Evolutionary conservation across 441 rosid species (phyloP).

Genomic region (Pelargonium myrrhifolium): DNA sequence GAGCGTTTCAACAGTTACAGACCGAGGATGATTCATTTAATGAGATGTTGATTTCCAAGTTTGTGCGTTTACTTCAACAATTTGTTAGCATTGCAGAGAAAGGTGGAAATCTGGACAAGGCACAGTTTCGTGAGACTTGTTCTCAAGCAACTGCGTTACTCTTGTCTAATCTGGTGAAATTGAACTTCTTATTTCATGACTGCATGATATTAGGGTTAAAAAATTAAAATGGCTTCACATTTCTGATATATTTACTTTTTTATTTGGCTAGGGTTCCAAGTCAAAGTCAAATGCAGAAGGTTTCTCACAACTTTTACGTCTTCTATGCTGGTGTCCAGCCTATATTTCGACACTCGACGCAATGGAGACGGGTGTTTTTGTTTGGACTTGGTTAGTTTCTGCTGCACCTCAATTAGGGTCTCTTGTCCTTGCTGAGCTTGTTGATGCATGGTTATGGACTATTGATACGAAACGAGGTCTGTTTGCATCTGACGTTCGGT

Average conservation of each 20-base stretch:
- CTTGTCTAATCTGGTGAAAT: constrained; percentile 80
- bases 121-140: constrained; percentile 81
- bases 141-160: constrained; percentile 94
- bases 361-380: constrained; percentile 95
- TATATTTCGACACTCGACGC: constrained; percentile 89
- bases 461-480: constrained; percentile 94
- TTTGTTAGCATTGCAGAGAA: constrained; percentile 81
- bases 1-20: constrained; percentile 70
- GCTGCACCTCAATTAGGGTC: constrained; percentile 92
- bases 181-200: constrained; percentile 7
- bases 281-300: constrained; percentile 78
- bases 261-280: constrained; percentile 49
- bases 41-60: constrained; percentile 72
- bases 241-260: constrained; percentile 1
- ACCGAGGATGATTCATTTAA: constrained; percentile 81
- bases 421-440: constrained; percentile 94
- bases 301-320: constrained; percentile 83
- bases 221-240: background rate
- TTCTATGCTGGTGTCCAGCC: constrained; percentile 99
- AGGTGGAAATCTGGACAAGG: constrained; percentile 83
- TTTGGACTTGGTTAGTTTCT: constrained; percentile 99
- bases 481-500: constrained; percentile 77
- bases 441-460: constrained; percentile 99
- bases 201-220: constrained; percentile 6
- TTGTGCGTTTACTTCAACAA: constrained; percentile 87